phyloP scores from a whole-genome alignment of 2,329 filamentous ascomycete species.

The Ophiocordyceps robertsii region DNA sequence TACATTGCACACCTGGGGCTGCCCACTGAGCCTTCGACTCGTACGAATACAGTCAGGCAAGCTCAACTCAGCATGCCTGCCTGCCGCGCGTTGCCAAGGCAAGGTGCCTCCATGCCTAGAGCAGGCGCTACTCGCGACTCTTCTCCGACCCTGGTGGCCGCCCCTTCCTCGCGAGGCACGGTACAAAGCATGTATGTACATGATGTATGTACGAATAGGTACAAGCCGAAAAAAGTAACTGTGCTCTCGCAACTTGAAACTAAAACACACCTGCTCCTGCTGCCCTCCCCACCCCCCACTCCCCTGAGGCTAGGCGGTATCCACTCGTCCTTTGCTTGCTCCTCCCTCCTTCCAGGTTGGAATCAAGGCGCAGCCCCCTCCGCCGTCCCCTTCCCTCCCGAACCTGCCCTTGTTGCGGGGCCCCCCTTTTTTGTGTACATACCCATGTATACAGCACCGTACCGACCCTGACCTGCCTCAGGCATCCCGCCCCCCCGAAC shows the following conservation, averaged over 20 bases:
- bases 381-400: neutral
- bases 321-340: neutral
- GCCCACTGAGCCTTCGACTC: too few relatives aligned
- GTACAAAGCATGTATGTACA: too few relatives aligned
- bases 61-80: neutral
- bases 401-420: neutral
- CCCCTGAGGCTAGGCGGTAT: neutral
- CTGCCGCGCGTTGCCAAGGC: neutral
- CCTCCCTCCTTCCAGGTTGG: neutral
- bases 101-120: neutral
- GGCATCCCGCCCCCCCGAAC: constrained; percentile 3
- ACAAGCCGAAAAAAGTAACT: neutral
- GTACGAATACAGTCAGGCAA: too few relatives aligned
- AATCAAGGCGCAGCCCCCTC: neutral
- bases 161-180: neutral
- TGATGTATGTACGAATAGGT: neutral
- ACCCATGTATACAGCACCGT: too few relatives aligned
- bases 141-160: neutral
- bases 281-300: neutral
- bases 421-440: neutral
- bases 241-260: neutral
- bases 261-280: neutral
- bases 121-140: neutral
- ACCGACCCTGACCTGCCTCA: constrained; percentile 7
- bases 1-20: too few relatives aligned